Percentiles rank a stretch among this genome's conserved stretches.
These are phyloP conservation scores for Phlebiopsis flavidoalba DNA, from an alignment of 768 basidiomycete species.

Conservation along the genomic window DNA sequence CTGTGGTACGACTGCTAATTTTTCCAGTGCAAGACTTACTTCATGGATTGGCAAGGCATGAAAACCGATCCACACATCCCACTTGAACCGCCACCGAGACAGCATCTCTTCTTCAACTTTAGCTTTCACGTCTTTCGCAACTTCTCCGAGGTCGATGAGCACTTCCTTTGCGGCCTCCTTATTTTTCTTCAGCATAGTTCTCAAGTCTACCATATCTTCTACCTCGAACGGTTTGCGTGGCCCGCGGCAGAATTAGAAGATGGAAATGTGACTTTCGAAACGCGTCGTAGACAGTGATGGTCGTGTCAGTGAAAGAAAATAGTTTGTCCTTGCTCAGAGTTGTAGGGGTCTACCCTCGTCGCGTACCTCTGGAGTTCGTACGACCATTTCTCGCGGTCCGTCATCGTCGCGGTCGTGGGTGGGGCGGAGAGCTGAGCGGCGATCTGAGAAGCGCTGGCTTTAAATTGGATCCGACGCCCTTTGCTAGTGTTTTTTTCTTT, in stretches of 20 bases:
- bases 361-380: not conserved
- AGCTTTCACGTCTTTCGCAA: slow-evolving; percentile 48
- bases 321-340: slow-evolving; percentile 16
- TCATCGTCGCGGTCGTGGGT: not conserved
- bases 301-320: slow-evolving; percentile 47
- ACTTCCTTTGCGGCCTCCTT: slow-evolving; percentile 50
- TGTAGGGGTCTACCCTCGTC: not conserved
- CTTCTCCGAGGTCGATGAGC: slow-evolving; percentile 46
- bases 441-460: not conserved
- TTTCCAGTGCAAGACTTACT: slow-evolving; percentile 44
- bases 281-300: slow-evolving; percentile 67
- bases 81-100: slow-evolving; percentile 64
- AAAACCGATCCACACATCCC: slow-evolving; percentile 79
- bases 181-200: slow-evolving; percentile 48
- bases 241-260: slow-evolving; percentile 77
- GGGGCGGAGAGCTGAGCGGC: not conserved
- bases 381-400: not conserved
- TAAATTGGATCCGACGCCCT: not conserved
- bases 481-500: no score
- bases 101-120: slow-evolving; percentile 81
- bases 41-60: slow-evolving; percentile 84
- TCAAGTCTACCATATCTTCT: slow-evolving; percentile 47
- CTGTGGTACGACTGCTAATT: not conserved
- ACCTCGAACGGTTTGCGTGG: slow-evolving; percentile 32
- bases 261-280: slow-evolving; percentile 87